Evolutionary conservation across 139 green algal genomes (phyloP), one percentile per base, ranked within the genome.

Genomic region (Penium margaritaceum): DNA sequence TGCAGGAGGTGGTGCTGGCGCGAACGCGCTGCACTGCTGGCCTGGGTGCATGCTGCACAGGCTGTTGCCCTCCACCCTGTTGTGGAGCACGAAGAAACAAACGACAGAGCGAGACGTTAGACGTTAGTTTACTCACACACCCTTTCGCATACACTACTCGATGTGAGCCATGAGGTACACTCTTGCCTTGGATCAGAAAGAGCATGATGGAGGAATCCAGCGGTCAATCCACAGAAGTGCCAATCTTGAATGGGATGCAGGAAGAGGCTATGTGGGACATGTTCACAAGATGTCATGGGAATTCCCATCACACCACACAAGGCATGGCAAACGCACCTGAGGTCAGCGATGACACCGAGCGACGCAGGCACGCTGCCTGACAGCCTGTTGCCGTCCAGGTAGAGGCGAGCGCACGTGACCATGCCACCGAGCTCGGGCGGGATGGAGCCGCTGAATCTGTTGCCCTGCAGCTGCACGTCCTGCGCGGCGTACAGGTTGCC

Each of bases 11-110:
- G 55, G 55, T n/a, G 32, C 30, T 65, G 55, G 55, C n/a, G n/a
- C n/a, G n/a, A n/a, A n/a, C n/a, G n/a, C n/a, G n/a, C n/a, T 64
- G 9, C 55, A 64, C 7, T 29, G 55, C 36, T 64, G 7, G 55
- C 55, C 55, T 32, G 55, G 55, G 19, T 9, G 9, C 9, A 32
- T 64, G 55, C 36, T 64, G 55, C 55, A 64, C 19, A 64, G 55
- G 19, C 19, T 12, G 55, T 64, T 64, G 55, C 9, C 55, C 35
- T 64, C 9, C 9, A 64, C 30, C 12, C 55, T 64, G 55, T 37
- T 41, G 46, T 57, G 19, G 19, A 57, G 19, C 19, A 57, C 19
- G 21, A 57, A 21, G 46, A 57, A 57, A 57, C 19, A 12, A n/a
- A n/a, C n/a, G n/a, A n/a, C n/a, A n/a, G n/a, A n/a, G n/a, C n/a